These are phyloP conservation scores for Colletotrichum lindemuthianum DNA, from an alignment of 2,329 filamentous ascomycete species.

Conservation along the genomic window DNA sequence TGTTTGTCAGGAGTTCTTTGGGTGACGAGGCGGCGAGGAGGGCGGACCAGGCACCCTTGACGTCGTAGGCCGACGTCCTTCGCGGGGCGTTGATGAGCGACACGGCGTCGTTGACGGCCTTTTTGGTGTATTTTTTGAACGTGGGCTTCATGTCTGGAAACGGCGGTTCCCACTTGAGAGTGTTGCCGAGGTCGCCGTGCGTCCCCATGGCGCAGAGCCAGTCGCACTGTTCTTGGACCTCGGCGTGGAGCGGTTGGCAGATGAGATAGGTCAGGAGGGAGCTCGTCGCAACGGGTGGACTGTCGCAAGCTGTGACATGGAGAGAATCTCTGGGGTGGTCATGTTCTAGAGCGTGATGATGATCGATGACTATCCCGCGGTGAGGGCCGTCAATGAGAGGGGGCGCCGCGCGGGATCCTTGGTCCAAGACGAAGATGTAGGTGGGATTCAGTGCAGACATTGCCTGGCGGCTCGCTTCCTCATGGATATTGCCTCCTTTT, in stretches of 20 bases:
- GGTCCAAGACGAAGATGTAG: conserved; percentile 52
- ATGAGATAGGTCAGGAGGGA: conserved; percentile 72
- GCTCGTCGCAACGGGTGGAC: conserved; percentile 72
- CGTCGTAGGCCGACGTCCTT: conserved; percentile 68
- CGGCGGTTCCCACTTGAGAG: conserved; percentile 71
- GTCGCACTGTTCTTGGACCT: conserved; percentile 59
- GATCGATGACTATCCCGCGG: conserved; percentile 70
- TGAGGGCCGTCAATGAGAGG: conserved; percentile 62
- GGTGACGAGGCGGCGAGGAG: conserved; percentile 62
- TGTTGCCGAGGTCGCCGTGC: conserved; percentile 72
- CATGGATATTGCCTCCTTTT: conserved; percentile 69
- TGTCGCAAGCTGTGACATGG: conserved; percentile 71
- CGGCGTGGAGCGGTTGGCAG: conserved; percentile 64
- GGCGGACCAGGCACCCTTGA: conserved; percentile 68
- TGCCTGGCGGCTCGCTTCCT: conserved; percentile 58
- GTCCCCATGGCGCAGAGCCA: conserved; percentile 74
- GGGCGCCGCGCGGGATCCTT: conserved; percentile 51
- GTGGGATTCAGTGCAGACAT: conserved; percentile 59
- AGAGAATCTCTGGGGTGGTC: conserved; percentile 66
- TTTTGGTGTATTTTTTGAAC: conserved; percentile 70
- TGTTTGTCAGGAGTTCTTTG: conserved; percentile 59
- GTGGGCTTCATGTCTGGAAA: conserved; percentile 72
- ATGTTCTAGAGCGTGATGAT: conserved; percentile 65
- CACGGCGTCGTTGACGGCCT: conserved; percentile 70
- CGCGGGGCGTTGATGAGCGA: conserved; percentile 73